Evolutionary conservation across 768 basidiomycete species (phyloP), one percentile per base, ranked within the genome.

Genomic region (Strobilomyces echinocephalus): DNA sequence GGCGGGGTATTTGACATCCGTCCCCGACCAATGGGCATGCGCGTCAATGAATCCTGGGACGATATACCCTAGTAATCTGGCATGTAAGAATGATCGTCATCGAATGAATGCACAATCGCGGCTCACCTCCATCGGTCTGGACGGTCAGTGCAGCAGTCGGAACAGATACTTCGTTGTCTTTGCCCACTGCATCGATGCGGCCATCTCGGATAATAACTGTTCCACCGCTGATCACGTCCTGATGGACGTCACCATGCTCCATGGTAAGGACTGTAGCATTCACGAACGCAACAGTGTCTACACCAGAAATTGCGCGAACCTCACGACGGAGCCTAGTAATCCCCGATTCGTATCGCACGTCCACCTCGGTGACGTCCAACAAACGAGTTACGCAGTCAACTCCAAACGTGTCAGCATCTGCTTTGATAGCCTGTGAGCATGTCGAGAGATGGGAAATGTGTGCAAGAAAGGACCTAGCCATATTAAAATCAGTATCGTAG

Each of bases 11-110:
- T 72, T 71, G 30, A 72, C 76, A 0, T 34, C 58, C 53, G 80
- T 78, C 0, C 84, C 85, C 16, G 69, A 61, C 87, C 87, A 88
- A 53, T 89, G 87, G 3, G 87, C 87, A 59, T 89, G 87, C 8
- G 84, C 82, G 52, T 89, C 87, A 46, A 89, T 81, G 64, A 87
- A 88, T 3, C 87, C 87, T 15, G 87, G 87, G 4, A 82, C 68
- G 16, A 89, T 73, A 54, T 75, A 85, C 6, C 83, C 86, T 88
- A 34, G 8, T 8, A 39, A 46, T 35, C 46, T 47, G 28, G 21
- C 26, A 2, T 48, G 38, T 60, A 4, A 65, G 52, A 40, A 8
- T 34, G 5, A 39, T 20, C n/a, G 12, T 28, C 5, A 12, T 16
- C 11, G 15, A 7, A 34, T 24, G 26, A 30, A 21, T 9, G 12